phyloP scores from a whole-genome alignment of 2,329 filamentous ascomycete genomes.

The Penicillium sp. region DNA sequence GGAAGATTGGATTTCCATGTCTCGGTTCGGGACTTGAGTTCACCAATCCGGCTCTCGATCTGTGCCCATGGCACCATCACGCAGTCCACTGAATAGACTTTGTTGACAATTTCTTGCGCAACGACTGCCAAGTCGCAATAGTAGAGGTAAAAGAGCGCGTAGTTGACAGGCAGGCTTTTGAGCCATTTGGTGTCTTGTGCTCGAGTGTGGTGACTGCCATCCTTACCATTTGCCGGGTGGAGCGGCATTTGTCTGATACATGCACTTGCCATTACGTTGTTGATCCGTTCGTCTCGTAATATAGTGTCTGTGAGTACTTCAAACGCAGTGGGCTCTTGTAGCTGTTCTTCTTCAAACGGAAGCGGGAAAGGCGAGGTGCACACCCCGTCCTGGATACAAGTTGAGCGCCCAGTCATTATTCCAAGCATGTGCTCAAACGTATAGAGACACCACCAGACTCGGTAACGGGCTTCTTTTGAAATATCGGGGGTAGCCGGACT shows the following conservation, averaged over 20 bases:
- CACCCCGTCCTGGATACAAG: slow-evolving; percentile 43
- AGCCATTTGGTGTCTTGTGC: slow-evolving; percentile 34
- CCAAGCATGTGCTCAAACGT: slow-evolving; percentile 45
- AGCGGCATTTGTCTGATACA: slow-evolving; percentile 32
- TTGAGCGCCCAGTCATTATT: slow-evolving; percentile 47
- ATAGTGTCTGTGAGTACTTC: slow-evolving; percentile 32
- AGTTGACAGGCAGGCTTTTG: slow-evolving; percentile 33
- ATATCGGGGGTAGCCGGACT: slow-evolving; percentile 36
- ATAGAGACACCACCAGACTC: slow-evolving; percentile 48
- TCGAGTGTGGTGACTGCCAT: slow-evolving; percentile 22
- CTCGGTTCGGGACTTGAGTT: slow-evolving; percentile 39
- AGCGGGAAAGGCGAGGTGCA: slow-evolving; percentile 44
- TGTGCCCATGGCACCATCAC: slow-evolving; percentile 40
- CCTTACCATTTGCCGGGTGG: slow-evolving; percentile 29
- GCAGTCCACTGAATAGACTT: slow-evolving; percentile 42
- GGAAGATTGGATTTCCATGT: slow-evolving; percentile 40
- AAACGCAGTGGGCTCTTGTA: slow-evolving; percentile 33
- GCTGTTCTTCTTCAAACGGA: slow-evolving; percentile 41
- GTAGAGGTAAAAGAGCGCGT: slow-evolving; percentile 39
- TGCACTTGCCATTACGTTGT: slow-evolving; percentile 31
- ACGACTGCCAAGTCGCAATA: slow-evolving; percentile 41
- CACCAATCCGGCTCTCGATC: slow-evolving; percentile 41
- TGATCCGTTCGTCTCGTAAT: slow-evolving; percentile 33
- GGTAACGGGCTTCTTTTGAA: slow-evolving; percentile 47
- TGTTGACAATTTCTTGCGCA: slow-evolving; percentile 42